Conservation (phyloP, 2,329 filamentous ascomycete genomes). For the Grosmannia huntii region DNA sequence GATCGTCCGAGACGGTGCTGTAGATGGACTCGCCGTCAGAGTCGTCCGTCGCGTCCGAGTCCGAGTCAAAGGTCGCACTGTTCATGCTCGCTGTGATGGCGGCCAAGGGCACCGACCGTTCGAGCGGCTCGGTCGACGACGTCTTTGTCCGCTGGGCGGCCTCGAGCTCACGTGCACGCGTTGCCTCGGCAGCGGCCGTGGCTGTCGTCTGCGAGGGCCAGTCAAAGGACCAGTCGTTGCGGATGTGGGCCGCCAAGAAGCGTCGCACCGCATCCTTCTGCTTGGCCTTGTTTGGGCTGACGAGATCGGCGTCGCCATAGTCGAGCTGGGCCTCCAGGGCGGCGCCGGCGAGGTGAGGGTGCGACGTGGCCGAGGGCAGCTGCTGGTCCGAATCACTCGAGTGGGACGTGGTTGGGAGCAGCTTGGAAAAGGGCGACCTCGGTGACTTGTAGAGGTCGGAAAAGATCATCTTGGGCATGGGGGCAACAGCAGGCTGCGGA, state of each 20-base stretch:
- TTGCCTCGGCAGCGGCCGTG: neutral
- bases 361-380: neutral
- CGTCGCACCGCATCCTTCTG: constrained; percentile 50
- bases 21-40: constrained; percentile 38
- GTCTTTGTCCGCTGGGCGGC: neutral
- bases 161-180: neutral
- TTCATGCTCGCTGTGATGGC: neutral
- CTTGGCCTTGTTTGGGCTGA: constrained; percentile 48
- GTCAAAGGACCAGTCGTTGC: constrained; percentile 46
- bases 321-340: constrained; percentile 17
- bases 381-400: neutral
- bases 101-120: neutral
- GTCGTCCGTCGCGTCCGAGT: constrained; percentile 20
- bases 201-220: constrained; percentile 30
- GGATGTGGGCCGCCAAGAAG: constrained; percentile 40
- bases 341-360: constrained; percentile 11
- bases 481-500: neutral
- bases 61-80: no score
- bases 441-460: constrained; percentile 46
- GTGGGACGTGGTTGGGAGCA: constrained; percentile 27
- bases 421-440: constrained; percentile 37
- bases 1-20: constrained; percentile 44
- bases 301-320: constrained; percentile 43
- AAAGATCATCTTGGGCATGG: constrained; percentile 37
- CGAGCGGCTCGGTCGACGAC: no score